A percentile compares a stretch with the other conserved stretches of the same genome.
These are phyloP conservation scores for Diospyros kaki DNA, from an alignment of 148 eudicot species.

Conservation along the genomic window DNA sequence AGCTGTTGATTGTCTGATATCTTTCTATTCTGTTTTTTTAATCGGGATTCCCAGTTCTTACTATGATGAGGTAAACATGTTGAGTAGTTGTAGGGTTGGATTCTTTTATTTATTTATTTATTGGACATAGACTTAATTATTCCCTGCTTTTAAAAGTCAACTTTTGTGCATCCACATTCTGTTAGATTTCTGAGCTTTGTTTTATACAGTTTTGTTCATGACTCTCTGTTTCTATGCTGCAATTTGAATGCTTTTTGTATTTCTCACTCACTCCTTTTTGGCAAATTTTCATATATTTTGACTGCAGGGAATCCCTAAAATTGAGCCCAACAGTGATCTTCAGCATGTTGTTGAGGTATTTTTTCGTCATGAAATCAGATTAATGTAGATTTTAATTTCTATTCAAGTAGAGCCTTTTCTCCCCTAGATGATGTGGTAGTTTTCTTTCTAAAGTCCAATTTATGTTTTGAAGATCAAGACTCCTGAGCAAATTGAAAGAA, in stretches of 20 bases:
- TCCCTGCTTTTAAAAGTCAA: neutral
- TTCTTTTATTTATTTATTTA: neutral
- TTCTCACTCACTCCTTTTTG: neutral
- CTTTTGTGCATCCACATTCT: neutral
- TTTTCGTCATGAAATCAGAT: neutral
- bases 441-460: constrained; percentile 12
- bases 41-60: neutral
- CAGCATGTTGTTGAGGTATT: constrained; percentile 87
- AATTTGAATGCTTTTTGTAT: constrained; percentile 2
- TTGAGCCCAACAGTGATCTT: constrained; percentile 79
- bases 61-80: neutral
- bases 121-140: neutral
- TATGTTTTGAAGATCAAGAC: constrained; percentile 71
- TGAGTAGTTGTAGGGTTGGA: neutral
- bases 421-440: neutral
- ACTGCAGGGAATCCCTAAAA: constrained; percentile 80
- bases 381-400: neutral
- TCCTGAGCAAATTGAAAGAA: constrained; percentile 72
- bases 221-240: neutral
- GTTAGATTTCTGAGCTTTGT: neutral
- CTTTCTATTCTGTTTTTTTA: neutral
- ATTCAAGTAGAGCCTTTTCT: neutral
- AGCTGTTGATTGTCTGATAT: no score
- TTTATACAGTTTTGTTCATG: no score
- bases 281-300: neutral